These are phyloP conservation scores for Bipolaris oryzae DNA, from an alignment of 2,329 filamentous ascomycete species.

Conservation along the genomic window DNA sequence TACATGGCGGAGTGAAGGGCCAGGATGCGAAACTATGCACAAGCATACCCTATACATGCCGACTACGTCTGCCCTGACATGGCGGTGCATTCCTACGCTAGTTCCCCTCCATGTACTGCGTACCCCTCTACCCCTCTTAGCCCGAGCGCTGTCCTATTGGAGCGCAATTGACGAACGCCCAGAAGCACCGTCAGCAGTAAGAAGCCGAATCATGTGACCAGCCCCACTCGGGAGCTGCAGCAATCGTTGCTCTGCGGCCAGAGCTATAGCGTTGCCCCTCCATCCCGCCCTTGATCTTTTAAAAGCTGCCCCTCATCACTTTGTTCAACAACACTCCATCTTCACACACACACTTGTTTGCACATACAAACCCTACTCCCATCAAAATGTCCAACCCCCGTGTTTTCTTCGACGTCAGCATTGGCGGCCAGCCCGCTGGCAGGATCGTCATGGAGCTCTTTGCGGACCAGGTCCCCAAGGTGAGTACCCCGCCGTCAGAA, in stretches of 20 bases:
- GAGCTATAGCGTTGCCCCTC: slow-evolving; percentile 20
- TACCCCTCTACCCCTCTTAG: slow-evolving; percentile 14
- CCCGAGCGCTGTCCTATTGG: slow-evolving; percentile 12
- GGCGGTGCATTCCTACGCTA: slow-evolving; percentile 4
- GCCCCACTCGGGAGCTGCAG: slow-evolving; percentile 17
- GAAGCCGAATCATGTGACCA: slow-evolving; percentile 11
- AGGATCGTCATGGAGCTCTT: slow-evolving; percentile 83
- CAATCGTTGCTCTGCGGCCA: slow-evolving; percentile 15
- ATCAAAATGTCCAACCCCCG: slow-evolving; percentile 58
- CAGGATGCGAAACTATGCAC: background rate
- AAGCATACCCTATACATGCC: background rate
- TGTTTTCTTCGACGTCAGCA: slow-evolving; percentile 91
- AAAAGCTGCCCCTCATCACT: slow-evolving; percentile 23
- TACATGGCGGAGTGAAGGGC: background rate
- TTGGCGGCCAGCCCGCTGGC: slow-evolving; percentile 74
- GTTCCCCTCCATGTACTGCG: slow-evolving; percentile 11
- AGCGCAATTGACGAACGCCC: background rate
- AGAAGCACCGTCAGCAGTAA: slow-evolving; percentile 4
- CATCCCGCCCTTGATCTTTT: slow-evolving; percentile 16
- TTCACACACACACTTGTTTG: slow-evolving; percentile 9
- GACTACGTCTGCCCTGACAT: slow-evolving; percentile 16
- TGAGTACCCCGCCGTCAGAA: slow-evolving; percentile 31
- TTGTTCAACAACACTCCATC: slow-evolving; percentile 21
- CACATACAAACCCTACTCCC: slow-evolving; percentile 15
- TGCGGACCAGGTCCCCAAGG: slow-evolving; percentile 69